A percentile compares a stretch with the other conserved stretches of the same genome.
Conservation (phyloP, 83 land plant genomes). For the Thuja plicata region DNA sequence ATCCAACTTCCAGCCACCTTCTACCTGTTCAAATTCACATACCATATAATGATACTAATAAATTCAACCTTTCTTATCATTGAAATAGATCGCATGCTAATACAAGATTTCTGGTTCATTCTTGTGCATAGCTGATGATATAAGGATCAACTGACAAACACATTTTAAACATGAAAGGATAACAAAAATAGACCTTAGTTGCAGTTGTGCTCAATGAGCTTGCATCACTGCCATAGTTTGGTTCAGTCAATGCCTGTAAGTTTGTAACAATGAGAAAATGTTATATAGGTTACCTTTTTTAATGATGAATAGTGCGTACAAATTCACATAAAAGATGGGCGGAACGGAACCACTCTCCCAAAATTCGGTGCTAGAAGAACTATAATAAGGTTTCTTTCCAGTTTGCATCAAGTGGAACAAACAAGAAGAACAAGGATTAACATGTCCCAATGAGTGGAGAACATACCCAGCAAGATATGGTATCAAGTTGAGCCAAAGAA, state of each 20-base stretch:
- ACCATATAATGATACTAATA: neutral
- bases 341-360: too few relatives aligned
- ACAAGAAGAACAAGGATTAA: neutral
- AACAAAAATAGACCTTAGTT: constrained; percentile 56
- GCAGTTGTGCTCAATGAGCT: constrained; percentile 86
- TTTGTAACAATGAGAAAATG: constrained; percentile 4
- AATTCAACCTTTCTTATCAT: neutral
- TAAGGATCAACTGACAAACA: neutral
- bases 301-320: too few relatives aligned
- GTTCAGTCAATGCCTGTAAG: constrained; percentile 85
- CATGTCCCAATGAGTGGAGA: neutral
- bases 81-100: neutral
- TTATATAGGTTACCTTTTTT: neutral
- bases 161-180: neutral
- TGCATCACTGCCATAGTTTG: constrained; percentile 95
- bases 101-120: neutral
- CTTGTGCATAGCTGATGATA: neutral
- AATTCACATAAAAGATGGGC: too few relatives aligned
- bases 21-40: constrained; percentile 43
- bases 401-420: neutral
- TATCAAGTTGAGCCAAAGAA: constrained; percentile 63
- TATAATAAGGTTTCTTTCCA: neutral
- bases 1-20: constrained; percentile 86
- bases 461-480: constrained; percentile 88
- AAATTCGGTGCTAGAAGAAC: too few relatives aligned